phyloP scores from a whole-genome alignment of 2,329 filamentous ascomycete genomes.

The Fusarium nodosum region DNA sequence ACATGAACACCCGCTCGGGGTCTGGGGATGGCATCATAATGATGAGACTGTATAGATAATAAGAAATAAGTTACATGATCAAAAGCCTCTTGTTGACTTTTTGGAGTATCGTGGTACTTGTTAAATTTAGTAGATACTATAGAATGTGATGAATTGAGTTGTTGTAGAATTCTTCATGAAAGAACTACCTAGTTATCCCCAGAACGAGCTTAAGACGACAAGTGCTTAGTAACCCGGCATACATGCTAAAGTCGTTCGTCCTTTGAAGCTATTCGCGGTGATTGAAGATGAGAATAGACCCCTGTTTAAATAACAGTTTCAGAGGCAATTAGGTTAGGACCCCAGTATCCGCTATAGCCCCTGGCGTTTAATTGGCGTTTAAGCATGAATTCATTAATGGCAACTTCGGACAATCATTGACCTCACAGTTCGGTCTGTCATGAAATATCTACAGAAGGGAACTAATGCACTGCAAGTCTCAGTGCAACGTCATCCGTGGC shows the following conservation, averaged over 20 bases:
- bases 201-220: background rate
- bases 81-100: background rate
- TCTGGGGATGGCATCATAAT: slow-evolving; percentile 2
- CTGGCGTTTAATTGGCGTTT: slow-evolving; percentile 4
- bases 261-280: slow-evolving; percentile 24
- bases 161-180: background rate
- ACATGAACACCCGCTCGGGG: background rate
- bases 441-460: background rate
- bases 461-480: slow-evolving; percentile 4
- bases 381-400: background rate
- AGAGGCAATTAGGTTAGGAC: slow-evolving; percentile 30
- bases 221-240: background rate
- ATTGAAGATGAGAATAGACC: slow-evolving; percentile 12
- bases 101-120: background rate
- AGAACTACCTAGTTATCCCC: slow-evolving; percentile 16
- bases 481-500: slow-evolving; percentile 13
- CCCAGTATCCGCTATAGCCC: slow-evolving; percentile 25
- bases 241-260: background rate
- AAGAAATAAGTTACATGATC: background rate
- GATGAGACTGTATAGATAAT: slow-evolving; percentile 15
- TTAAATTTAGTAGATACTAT: background rate
- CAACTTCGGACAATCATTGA: background rate
- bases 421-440: background rate
- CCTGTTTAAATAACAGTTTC: slow-evolving; percentile 34
- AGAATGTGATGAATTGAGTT: slow-evolving; percentile 2